These are phyloP conservation scores for Chlorella sp. DNA, from an alignment of 139 green algal species.

Conservation along the genomic window DNA sequence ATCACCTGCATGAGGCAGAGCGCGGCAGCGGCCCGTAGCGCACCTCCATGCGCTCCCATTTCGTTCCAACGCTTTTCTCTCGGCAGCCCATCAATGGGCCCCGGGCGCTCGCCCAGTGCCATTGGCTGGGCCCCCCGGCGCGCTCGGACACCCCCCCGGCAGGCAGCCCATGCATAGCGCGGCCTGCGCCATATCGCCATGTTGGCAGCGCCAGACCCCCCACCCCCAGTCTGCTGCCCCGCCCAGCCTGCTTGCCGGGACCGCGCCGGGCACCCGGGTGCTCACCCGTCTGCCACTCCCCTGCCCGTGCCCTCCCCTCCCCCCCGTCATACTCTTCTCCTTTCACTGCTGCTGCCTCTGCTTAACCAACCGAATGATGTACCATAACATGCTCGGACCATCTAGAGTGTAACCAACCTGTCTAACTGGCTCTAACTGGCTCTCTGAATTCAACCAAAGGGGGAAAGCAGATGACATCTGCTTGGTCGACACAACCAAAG, in stretches of 20 bases:
- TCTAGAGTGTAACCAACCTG: conserved; percentile 7
- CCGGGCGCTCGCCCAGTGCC: not conserved
- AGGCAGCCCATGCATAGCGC: not conserved
- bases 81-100: not conserved
- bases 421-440: too few relatives aligned
- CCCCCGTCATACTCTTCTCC: not conserved
- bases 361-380: not conserved
- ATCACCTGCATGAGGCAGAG: not conserved
- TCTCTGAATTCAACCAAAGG: too few relatives aligned
- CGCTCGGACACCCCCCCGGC: not conserved
- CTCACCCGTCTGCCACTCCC: not conserved
- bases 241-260: not conserved
- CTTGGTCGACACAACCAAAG: too few relatives aligned
- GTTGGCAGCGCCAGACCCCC: not conserved
- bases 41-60: not conserved
- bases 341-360: conserved; percentile 19
- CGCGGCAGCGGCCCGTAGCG: not conserved
- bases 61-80: conserved; percentile 13
- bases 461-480: too few relatives aligned
- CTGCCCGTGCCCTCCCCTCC: not conserved
- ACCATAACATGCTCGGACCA: not conserved
- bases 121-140: not conserved
- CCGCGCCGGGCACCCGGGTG: not conserved
- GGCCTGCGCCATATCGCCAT: not conserved
- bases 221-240: not conserved